Base-by-base conservation (phyloP, 352 stramenopile genomes). In the Globisporangium okanoganense region DNA sequence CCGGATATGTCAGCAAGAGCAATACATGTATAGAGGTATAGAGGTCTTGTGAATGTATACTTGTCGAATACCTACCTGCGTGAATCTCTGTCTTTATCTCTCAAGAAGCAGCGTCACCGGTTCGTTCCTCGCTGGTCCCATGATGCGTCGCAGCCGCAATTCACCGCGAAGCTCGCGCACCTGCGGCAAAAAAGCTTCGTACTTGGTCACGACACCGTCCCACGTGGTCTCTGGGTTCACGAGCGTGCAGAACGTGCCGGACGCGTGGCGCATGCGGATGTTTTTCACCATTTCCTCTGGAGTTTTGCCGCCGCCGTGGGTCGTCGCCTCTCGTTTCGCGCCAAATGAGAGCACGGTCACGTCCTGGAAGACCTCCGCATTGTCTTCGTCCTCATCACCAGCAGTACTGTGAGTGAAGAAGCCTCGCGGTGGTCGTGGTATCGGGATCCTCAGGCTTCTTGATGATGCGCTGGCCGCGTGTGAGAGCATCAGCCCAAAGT, bases 211-310 rank as follows among this genome's bases (percentile, higher is more conserved):
- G 14, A 93, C 73, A 40, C 73, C 51, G 0, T 64, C 41, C 84
- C 81, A 93, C 20, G 67, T 72, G 31, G 69, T 79, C 2, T 60
- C 65, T 4, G 84, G 84, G 20, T 70, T 47, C 24, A 93, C 76
- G 33, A 93, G 78, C 20, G 81, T 89, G 62, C 76, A 87, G 40
- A 93, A 91, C 48, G 81, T 90, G 31, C 84, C 84, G 8, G 81
- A 91, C 2, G 84, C 84, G 62, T 93, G 79, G 49, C 85, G 80
- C 75, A 95, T 82, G 61, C 90, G 88, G 59, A 97, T 96, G 62
- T 97, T 93, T 62, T 92, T 70, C 18, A 94, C 68, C 63, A 90
- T 92, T 63, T 93, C 83, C 2, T 73, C 81, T 33, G 79, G 84
- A 8, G 72, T 92, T 64, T 94, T 94, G 43, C 83, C 83, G 12